Conservation (phyloP, 495 filamentous ascomycete species). For the Aspergillus kassunensis region DNA sequence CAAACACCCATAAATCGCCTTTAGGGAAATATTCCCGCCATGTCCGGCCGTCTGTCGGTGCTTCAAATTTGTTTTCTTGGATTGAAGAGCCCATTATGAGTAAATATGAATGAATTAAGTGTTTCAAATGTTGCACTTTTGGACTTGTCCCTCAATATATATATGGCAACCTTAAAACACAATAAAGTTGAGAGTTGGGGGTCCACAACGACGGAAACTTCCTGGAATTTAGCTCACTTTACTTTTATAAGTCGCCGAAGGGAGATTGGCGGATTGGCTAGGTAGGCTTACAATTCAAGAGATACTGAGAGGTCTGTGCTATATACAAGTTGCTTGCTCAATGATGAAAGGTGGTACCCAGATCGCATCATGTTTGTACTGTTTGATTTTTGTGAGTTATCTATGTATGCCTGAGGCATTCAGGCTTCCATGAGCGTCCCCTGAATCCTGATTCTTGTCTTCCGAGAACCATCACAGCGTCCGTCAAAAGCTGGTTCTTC, state of each 20-base stretch:
- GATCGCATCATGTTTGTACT: conserved; percentile 17
- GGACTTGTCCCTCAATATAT: neutral
- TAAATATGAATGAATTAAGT: too few species aligned
- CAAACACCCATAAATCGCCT: conserved; percentile 82
- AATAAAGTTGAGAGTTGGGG: too few species aligned
- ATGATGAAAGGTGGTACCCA: conserved; percentile 8
- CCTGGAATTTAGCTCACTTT: too few species aligned
- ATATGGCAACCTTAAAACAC: too few species aligned
- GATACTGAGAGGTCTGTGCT: neutral
- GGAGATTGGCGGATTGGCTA: neutral
- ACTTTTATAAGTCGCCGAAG: too few species aligned
- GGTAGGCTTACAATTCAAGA: neutral
- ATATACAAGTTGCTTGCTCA: neutral
- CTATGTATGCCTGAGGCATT: conserved; percentile 7
- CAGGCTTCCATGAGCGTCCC: too few species aligned
- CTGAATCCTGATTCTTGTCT: neutral
- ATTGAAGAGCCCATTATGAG: conserved; percentile 20
- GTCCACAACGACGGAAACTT: too few species aligned
- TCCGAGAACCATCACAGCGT: too few species aligned
- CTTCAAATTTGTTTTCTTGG: conserved; percentile 23
- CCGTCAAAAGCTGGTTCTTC: too few species aligned
- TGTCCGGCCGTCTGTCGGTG: conserved; percentile 32
- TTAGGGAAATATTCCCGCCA: conserved; percentile 43
- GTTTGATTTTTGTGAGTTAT: conserved; percentile 14
- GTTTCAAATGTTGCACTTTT: too few species aligned